Base-by-base conservation (phyloP, 306 rosid genomes). In the Glycyrrhiza uralensis region DNA sequence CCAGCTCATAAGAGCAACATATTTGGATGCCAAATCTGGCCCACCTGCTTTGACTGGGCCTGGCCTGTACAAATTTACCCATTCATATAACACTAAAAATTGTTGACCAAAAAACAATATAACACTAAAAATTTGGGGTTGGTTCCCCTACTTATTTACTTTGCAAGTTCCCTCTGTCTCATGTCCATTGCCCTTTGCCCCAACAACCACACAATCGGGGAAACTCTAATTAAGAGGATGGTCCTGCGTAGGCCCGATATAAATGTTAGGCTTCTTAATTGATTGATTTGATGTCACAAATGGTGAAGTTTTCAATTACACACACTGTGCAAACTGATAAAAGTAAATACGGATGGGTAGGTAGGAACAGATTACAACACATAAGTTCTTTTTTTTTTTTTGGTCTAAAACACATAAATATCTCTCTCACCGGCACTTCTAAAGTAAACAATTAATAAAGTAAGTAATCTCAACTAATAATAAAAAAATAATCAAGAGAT, bases 1-100 rank as follows among this genome's bases (percentile, higher is more conserved):
- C 62, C 32, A 57, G 38, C 23, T 20, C 45, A 76, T 67, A 19
- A 22, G 24, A 23, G 14, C 6, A 30, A 35, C 24, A 67, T 2
- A 57, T 32, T 30, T 3, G 39, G 36, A 33, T 14, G 50, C 7
- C 59, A 22, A 71, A 61, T 33, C 2, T 66, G 58, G 36, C 60
- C 67, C 74, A 76, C 79, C 6, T 29, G 56, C 29, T 57, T 76
- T 41, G 59, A 81, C 17, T 71, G 49, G 85, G 85, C 79, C 67
- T 63, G 50, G 73, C 11, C 20, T 66, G 47, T 24, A 38, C 17
- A 12, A 57, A 30, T 3, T 17, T 62, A 68, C 41, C 72, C 60
- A 66, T 10, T 18, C 20, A 72, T 10, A 22, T 52, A 41, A 18
- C 23, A 77, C 35, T 0, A 8, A 44, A 44, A 66, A 0, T 5